These are phyloP conservation scores for Trametes cubensis DNA, from an alignment of 768 basidiomycete species.

Conservation along the genomic window DNA sequence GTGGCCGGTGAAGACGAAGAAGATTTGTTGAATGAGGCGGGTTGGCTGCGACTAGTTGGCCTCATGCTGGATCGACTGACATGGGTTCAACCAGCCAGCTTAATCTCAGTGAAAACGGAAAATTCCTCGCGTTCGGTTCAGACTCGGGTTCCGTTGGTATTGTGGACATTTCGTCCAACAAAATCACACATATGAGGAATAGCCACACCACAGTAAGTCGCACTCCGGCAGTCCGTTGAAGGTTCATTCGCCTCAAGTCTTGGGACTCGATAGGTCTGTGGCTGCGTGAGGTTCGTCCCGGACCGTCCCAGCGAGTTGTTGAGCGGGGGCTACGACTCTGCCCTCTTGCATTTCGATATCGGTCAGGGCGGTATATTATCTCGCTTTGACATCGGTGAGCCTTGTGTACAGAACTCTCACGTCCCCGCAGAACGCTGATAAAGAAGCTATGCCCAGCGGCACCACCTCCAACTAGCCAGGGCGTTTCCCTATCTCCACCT, in stretches of 20 bases:
- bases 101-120: slow-evolving; percentile 55
- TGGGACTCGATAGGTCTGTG: slow-evolving; percentile 59
- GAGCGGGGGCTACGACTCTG: slow-evolving; percentile 76
- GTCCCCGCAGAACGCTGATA: not conserved
- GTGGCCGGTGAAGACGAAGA: slow-evolving; percentile 53
- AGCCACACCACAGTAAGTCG: slow-evolving; percentile 63
- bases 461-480: slow-evolving; percentile 43
- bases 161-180: slow-evolving; percentile 55
- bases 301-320: slow-evolving; percentile 71
- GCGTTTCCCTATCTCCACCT: slow-evolving; percentile 69
- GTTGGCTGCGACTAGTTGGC: slow-evolving; percentile 23
- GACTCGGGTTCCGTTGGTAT: slow-evolving; percentile 73
- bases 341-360: slow-evolving; percentile 70
- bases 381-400: slow-evolving; percentile 58
- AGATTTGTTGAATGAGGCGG: slow-evolving; percentile 72
- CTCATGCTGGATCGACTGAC: slow-evolving; percentile 1
- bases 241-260: not conserved
- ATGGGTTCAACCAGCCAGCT: slow-evolving; percentile 58
- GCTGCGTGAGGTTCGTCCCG: slow-evolving; percentile 70
- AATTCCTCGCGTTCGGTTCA: slow-evolving; percentile 62
- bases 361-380: slow-evolving; percentile 58
- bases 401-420: no score
- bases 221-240: not conserved
- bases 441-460: slow-evolving; percentile 16
- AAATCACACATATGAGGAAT: slow-evolving; percentile 58